Evolutionary conservation across 164 flowering plant species (phyloP).

Genomic region (Dillenia suffruticosa): DNA sequence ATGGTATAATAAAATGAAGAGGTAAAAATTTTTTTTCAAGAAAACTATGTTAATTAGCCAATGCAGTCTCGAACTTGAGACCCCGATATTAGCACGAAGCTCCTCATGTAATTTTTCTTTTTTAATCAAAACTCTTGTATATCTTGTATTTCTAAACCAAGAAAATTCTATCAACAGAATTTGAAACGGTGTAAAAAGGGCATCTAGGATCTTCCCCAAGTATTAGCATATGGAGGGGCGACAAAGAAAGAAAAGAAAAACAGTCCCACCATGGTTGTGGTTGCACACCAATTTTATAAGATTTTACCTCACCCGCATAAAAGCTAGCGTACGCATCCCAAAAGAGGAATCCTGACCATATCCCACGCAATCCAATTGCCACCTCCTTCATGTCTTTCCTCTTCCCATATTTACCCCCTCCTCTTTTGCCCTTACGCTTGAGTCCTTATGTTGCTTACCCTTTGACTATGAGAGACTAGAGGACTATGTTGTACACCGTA

Average conservation of each 20-base stretch:
- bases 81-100: no score
- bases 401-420: conserved; percentile 9
- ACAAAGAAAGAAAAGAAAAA: conserved; percentile 1
- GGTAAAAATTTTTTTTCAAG: no score
- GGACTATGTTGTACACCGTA: no score
- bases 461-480: neutral
- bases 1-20: no score
- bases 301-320: conserved; percentile 2
- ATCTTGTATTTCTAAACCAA: no score
- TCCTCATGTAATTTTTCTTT: no score
- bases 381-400: conserved; percentile 1
- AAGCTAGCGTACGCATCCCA: conserved; percentile 52
- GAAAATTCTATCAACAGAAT: no score
- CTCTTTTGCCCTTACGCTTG: neutral
- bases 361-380: conserved; percentile 33
- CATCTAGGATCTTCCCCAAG: conserved; percentile 1
- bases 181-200: neutral
- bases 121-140: no score
- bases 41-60: no score
- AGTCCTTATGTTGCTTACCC: no score
- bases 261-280: neutral
- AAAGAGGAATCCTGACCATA: conserved; percentile 47
- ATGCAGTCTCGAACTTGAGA: no score
- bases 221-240: neutral
- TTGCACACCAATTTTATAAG: conserved; percentile 3